Evolutionary conservation across 148 eudicot species (phyloP).

Genomic region (Polygonum aviculare): DNA sequence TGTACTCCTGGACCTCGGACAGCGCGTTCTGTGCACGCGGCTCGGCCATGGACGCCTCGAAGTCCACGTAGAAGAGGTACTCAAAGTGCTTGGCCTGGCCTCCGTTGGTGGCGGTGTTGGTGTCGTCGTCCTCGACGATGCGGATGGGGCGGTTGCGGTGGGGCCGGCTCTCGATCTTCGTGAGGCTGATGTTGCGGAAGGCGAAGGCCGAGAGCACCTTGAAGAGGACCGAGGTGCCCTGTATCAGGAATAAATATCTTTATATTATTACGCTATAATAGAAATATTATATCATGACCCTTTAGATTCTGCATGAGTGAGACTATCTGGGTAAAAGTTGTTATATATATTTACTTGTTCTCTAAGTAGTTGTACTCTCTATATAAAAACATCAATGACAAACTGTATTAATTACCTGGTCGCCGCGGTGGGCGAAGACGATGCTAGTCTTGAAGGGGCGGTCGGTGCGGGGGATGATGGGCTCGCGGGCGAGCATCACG

Average conservation of each 20-base stretch:
- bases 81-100: constrained; percentile 95
- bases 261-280: too few relatives aligned
- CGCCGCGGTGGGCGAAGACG: constrained; percentile 75
- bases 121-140: constrained; percentile 64
- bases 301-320: too few relatives aligned
- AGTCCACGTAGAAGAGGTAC: constrained; percentile 91
- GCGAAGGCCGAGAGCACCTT: constrained; percentile 96
- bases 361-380: too few relatives aligned
- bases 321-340: too few relatives aligned
- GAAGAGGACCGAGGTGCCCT: constrained; percentile 76
- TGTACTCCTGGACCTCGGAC: constrained; percentile 90
- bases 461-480: constrained; percentile 74
- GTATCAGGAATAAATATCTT: too few relatives aligned
- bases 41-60: constrained; percentile 95
- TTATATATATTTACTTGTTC: too few relatives aligned
- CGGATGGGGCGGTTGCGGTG: constrained; percentile 76
- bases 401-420: too few relatives aligned
- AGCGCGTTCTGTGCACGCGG: constrained; percentile 87
- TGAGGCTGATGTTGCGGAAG: constrained; percentile 74
- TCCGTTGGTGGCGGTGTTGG: constrained; percentile 13
- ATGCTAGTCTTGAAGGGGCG: constrained; percentile 96
- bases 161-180: constrained; percentile 94
- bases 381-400: too few relatives aligned
- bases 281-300: too few relatives aligned
- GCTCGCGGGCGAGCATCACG: constrained; percentile 91